Conservation (phyloP, 2,329 filamentous ascomycete species). For the Purpureocillium lavendulum region DNA sequence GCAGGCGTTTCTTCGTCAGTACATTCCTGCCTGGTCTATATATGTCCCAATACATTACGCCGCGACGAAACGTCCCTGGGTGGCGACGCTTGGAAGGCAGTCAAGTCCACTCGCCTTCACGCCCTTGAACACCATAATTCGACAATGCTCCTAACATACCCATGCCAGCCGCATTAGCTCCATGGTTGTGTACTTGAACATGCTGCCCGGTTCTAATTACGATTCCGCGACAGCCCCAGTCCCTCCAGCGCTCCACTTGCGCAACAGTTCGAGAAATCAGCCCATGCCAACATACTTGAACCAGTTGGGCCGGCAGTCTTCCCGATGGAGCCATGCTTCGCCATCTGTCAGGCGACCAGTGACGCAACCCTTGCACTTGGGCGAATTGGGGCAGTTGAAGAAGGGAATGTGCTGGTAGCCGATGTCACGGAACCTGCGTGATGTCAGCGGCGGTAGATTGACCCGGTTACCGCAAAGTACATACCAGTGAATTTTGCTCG, state of each 20-base stretch:
- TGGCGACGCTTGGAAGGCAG: no score
- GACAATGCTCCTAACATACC: conserved; percentile 2
- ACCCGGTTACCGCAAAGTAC: conserved; percentile 18
- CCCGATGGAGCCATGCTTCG: conserved; percentile 73
- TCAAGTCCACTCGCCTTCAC: neutral
- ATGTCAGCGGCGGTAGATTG: conserved; percentile 3
- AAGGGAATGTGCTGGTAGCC: conserved; percentile 98
- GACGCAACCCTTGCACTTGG: conserved; percentile 85
- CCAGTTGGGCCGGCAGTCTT: conserved; percentile 94
- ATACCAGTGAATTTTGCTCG: conserved; percentile 85
- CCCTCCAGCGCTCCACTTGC: no score
- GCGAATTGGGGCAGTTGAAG: conserved; percentile 96
- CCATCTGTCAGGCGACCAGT: conserved; percentile 84
- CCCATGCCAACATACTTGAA: conserved; percentile 89
- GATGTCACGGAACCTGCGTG: conserved; percentile 88
- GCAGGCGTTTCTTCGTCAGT: neutral
- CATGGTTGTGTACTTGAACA: no score
- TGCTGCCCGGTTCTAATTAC: no score
- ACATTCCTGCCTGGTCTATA: neutral
- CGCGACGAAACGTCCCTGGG: no score
- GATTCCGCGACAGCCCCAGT: no score
- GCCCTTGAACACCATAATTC: conserved; percentile 5
- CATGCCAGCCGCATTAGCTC: neutral
- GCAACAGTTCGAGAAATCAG: conserved; percentile 35
- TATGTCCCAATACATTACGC: neutral